Evolutionary conservation across 768 basidiomycete genomes (phyloP).

Genomic region (Candolleomyces efflorescens): DNA sequence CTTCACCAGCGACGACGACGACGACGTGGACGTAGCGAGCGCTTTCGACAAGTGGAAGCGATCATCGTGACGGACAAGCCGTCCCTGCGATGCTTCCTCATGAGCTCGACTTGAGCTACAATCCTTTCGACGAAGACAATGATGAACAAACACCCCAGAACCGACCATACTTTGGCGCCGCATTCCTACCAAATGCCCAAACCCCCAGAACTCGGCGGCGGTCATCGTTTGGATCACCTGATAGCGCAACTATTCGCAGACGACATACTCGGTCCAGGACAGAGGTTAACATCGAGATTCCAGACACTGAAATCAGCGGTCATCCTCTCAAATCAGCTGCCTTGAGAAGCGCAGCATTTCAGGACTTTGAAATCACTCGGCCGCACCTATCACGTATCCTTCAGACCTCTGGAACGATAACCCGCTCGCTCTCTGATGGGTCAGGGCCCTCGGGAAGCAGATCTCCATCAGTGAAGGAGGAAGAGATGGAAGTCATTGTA

Average conservation of each 20-base stretch:
- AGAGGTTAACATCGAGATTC: conserved; percentile 10
- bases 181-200: conserved; percentile 23
- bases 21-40: not conserved
- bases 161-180: conserved; percentile 24
- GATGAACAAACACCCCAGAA: conserved; percentile 9
- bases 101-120: conserved; percentile 11
- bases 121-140: conserved; percentile 11
- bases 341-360: conserved; percentile 15
- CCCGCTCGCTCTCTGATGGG: conserved; percentile 14
- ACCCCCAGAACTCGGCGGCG: conserved; percentile 18
- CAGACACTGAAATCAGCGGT: conserved; percentile 6
- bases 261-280: conserved; percentile 22
- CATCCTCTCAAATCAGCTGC: conserved; percentile 26
- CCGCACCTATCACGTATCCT: conserved; percentile 37
- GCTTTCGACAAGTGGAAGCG: not conserved
- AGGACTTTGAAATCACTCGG: conserved; percentile 32
- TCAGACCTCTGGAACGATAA: conserved; percentile 26
- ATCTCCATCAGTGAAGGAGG: conserved; percentile 14
- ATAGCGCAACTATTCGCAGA: conserved; percentile 1
- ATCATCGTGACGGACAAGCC: not conserved
- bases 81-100: not conserved
- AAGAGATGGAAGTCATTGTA: conserved; percentile 53
- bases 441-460: conserved; percentile 13
- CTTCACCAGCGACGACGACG: not conserved
- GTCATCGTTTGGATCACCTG: conserved; percentile 16